phyloP scores from a whole-genome alignment of 352 stramenopile species.

The Halophytophthora polymorphica region DNA sequence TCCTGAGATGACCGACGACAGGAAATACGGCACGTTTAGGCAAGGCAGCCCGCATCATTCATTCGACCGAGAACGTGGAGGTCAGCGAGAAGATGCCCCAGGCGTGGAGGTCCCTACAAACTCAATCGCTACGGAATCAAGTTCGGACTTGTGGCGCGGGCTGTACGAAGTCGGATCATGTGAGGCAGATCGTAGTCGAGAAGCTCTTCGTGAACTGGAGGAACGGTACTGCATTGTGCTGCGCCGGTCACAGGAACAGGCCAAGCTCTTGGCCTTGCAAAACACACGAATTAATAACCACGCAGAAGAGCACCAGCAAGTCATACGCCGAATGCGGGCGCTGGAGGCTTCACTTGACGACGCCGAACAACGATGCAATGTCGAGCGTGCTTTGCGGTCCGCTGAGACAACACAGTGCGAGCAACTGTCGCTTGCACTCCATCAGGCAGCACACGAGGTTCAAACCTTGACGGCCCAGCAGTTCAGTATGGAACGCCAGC shows the following conservation, averaged over 20 bases:
- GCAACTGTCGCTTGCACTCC: slow-evolving; percentile 44
- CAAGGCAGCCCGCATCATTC: no score
- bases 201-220: slow-evolving; percentile 33
- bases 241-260: slow-evolving; percentile 59
- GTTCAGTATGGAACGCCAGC: slow-evolving; percentile 38
- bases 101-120: neutral
- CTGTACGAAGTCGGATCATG: slow-evolving; percentile 21
- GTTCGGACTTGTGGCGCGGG: slow-evolving; percentile 19
- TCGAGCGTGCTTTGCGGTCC: slow-evolving; percentile 48
- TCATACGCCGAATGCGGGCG: slow-evolving; percentile 41
- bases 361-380: slow-evolving; percentile 34
- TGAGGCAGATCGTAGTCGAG: slow-evolving; percentile 26
- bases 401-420: slow-evolving; percentile 57
- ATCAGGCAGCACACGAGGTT: slow-evolving; percentile 49
- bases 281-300: slow-evolving; percentile 47
- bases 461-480: slow-evolving; percentile 47
- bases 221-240: slow-evolving; percentile 54
- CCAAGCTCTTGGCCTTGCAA: slow-evolving; percentile 64
- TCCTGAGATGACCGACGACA: neutral
- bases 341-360: slow-evolving; percentile 45
- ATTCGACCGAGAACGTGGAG: no score
- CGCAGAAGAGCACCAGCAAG: slow-evolving; percentile 53
- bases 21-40: slow-evolving; percentile 3
- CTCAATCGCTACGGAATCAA: neutral
- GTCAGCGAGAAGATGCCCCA: slow-evolving; percentile 4